These are phyloP conservation scores for Salvia hispanica DNA, from an alignment of 257 asterid species.

Conservation along the genomic window DNA sequence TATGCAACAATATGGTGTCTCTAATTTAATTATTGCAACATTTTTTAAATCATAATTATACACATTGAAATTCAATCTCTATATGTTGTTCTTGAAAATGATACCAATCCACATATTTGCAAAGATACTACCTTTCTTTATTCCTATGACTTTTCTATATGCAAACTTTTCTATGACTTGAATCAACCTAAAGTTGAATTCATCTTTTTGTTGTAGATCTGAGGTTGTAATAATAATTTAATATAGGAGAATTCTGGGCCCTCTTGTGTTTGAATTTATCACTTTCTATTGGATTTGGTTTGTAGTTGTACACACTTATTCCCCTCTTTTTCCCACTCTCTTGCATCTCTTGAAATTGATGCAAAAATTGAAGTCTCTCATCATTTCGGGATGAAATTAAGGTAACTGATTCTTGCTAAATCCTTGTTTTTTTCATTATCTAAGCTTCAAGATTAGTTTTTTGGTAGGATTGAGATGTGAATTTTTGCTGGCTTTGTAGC, in stretches of 20 bases:
- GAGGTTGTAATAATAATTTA: conserved; percentile 20
- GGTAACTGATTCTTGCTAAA: conserved; percentile 35
- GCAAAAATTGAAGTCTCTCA: conserved; percentile 41
- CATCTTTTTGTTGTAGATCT: not conserved
- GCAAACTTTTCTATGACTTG: too few species aligned
- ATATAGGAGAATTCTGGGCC: too few species aligned
- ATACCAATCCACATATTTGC: not conserved
- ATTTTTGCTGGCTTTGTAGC: not conserved
- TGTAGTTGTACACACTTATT: conserved; percentile 11
- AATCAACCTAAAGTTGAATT: not conserved
- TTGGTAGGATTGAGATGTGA: conserved; percentile 18
- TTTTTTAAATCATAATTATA: not conserved
- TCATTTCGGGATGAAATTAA: not conserved
- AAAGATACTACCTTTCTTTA: not conserved
- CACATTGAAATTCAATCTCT: too few species aligned
- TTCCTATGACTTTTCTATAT: not conserved
- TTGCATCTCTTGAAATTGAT: conserved; percentile 31
- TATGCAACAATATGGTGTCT: not conserved
- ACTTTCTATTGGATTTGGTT: not conserved
- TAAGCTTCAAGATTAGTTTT: conserved; percentile 48
- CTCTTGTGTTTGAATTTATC: too few species aligned
- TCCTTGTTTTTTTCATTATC: not conserved
- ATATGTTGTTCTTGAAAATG: too few species aligned
- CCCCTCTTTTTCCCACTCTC: conserved; percentile 6
- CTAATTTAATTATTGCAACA: not conserved